Percentiles rank a stretch among this genome's conserved stretches.
Evolutionary conservation across 495 filamentous ascomycete genomes (phyloP).

Genomic region (Lichenothelia convexa): DNA sequence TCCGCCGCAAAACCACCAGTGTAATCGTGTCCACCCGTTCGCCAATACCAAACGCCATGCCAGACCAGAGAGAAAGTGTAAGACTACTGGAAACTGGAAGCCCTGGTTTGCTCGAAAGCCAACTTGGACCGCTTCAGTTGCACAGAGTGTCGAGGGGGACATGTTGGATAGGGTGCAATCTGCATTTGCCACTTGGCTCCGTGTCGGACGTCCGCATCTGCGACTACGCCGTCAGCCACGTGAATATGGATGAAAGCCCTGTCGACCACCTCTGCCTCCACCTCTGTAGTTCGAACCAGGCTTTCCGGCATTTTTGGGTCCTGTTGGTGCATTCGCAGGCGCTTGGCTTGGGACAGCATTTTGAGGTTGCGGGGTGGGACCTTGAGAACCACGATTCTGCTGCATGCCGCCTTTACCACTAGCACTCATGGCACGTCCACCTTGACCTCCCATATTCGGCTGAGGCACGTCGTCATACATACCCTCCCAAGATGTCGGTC

Average conservation of each 20-base stretch:
- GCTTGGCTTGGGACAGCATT: slow-evolving; percentile 40
- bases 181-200: too few relatives aligned
- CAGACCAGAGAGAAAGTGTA: too few relatives aligned
- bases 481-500: slow-evolving; percentile 82
- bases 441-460: slow-evolving; percentile 25
- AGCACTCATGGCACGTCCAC: slow-evolving; percentile 6
- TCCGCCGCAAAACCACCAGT: too few relatives aligned
- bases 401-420: slow-evolving; percentile 13
- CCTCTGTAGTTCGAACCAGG: slow-evolving; percentile 91
- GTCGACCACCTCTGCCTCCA: slow-evolving; percentile 61
- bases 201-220: too few relatives aligned
- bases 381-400: slow-evolving; percentile 28
- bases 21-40: too few relatives aligned
- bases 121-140: too few relatives aligned
- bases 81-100: too few relatives aligned
- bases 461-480: slow-evolving; percentile 99
- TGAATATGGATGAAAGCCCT: slow-evolving; percentile 72
- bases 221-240: slow-evolving; percentile 12
- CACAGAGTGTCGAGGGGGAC: too few relatives aligned
- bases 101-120: too few relatives aligned
- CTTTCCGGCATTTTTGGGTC: slow-evolving; percentile 86
- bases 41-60: too few relatives aligned
- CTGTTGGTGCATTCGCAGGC: slow-evolving; percentile 86
- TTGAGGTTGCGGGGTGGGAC: slow-evolving; percentile 16
- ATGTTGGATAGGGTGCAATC: too few relatives aligned